These are phyloP conservation scores for Phialemonium atrogriseum DNA, from an alignment of 2,329 filamentous ascomycete genomes.

Conservation along the genomic window DNA sequence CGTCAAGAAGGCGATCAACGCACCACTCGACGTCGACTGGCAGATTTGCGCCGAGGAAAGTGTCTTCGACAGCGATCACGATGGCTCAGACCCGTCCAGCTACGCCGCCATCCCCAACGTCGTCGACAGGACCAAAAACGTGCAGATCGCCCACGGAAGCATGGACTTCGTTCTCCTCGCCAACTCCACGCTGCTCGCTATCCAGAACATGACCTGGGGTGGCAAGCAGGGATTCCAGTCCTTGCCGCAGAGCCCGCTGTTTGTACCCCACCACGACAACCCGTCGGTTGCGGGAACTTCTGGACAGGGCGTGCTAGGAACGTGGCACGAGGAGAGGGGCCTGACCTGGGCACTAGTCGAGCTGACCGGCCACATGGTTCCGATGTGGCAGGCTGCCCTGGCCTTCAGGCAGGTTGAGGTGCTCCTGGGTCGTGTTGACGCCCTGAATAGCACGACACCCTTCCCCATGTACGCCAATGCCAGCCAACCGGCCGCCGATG, in stretches of 20 bases:
- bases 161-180: constrained; percentile 59
- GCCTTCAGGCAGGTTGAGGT: constrained; percentile 66
- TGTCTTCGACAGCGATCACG: constrained; percentile 30
- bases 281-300: constrained; percentile 15
- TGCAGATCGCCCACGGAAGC: constrained; percentile 63
- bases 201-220: constrained; percentile 76
- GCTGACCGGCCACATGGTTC: constrained; percentile 56
- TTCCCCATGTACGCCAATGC: constrained; percentile 1
- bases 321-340: constrained; percentile 62
- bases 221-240: constrained; percentile 61
- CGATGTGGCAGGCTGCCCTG: constrained; percentile 59
- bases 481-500: background rate
- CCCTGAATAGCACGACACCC: constrained; percentile 27
- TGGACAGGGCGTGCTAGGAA: constrained; percentile 57
- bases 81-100: constrained; percentile 44
- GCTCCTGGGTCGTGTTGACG: constrained; percentile 60
- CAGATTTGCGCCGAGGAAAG: constrained; percentile 9
- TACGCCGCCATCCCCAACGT: constrained; percentile 56
- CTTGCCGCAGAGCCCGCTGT: constrained; percentile 52
- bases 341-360: constrained; percentile 60
- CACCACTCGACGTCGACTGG: constrained; percentile 50
- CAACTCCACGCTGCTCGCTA: constrained; percentile 60
- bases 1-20: constrained; percentile 62
- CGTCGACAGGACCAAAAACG: constrained; percentile 63
- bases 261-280: constrained; percentile 56